phyloP scores from a whole-genome alignment of 768 basidiomycete genomes.

The Kwoniella heveanensis region DNA sequence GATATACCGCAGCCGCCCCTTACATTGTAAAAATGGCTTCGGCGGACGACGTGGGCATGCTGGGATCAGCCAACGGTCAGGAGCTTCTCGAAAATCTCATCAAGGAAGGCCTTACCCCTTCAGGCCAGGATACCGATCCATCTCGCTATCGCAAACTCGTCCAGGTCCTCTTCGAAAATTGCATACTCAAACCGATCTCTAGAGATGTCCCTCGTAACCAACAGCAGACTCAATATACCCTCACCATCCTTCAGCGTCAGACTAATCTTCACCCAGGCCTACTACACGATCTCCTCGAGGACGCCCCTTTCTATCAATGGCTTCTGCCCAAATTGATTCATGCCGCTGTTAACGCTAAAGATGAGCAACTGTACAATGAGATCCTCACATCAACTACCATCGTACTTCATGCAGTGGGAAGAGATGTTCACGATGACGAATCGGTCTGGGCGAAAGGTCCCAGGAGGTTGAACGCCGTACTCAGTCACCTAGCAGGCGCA shows the following conservation, averaged over 20 bases:
- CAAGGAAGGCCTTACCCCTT: slow-evolving; percentile 37
- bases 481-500: slow-evolving; percentile 22
- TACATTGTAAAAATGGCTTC: not conserved
- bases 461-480: slow-evolving; percentile 10
- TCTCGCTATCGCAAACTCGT: slow-evolving; percentile 36
- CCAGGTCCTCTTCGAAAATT: slow-evolving; percentile 41
- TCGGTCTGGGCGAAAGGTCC: slow-evolving; percentile 22
- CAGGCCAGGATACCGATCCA: slow-evolving; percentile 25
- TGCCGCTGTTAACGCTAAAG: slow-evolving; percentile 20
- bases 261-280: slow-evolving; percentile 34
- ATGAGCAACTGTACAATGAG: slow-evolving; percentile 22
- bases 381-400: slow-evolving; percentile 14
- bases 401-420: slow-evolving; percentile 22
- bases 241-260: slow-evolving; percentile 39
- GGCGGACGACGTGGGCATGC: slow-evolving; percentile 11
- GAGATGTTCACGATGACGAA: slow-evolving; percentile 26
- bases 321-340: slow-evolving; percentile 39
- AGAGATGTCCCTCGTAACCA: slow-evolving; percentile 3
- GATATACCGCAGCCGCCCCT: too few species aligned
- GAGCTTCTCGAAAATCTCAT: slow-evolving; percentile 42
- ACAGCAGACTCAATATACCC: slow-evolving; percentile 32
- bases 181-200: slow-evolving; percentile 33
- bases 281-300: slow-evolving; percentile 3
- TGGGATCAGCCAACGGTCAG: slow-evolving; percentile 16
- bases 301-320: slow-evolving; percentile 46